Evolutionary conservation across 306 rosid genomes (phyloP).

Genomic region (Lagenaria siceraria): DNA sequence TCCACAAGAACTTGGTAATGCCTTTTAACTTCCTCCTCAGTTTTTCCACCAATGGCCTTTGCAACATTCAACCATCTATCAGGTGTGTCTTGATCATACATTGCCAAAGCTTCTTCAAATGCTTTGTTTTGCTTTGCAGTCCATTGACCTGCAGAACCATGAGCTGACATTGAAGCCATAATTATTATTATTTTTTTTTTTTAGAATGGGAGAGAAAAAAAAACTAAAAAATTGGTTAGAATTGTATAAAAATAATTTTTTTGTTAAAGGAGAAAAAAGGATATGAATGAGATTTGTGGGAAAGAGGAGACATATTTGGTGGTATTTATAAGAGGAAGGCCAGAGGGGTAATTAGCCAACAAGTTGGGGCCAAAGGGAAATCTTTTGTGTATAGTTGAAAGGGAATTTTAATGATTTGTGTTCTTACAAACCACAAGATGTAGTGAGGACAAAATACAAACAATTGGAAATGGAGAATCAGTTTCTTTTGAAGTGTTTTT

Average conservation of each 20-base stretch:
- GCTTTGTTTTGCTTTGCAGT: conserved; percentile 26
- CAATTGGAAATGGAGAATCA: neutral
- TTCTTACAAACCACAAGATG: conserved; percentile 11
- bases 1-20: conserved; percentile 25
- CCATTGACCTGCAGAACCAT: conserved; percentile 13
- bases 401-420: conserved; percentile 4
- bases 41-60: conserved; percentile 22
- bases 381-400: neutral
- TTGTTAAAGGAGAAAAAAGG: neutral
- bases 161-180: conserved; percentile 9
- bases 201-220: neutral
- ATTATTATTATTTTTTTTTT: too few relatives aligned
- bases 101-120: conserved; percentile 28
- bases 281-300: neutral
- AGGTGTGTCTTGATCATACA: conserved; percentile 28
- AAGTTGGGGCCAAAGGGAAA: neutral
- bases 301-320: neutral
- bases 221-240: neutral
- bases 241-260: neutral
- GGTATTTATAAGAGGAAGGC: neutral
- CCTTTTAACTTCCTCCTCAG: conserved; percentile 24
- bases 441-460: neutral
- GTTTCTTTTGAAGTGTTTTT: neutral
- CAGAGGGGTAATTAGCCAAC: neutral
- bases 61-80: conserved; percentile 38